Evolutionary conservation across 768 basidiomycete genomes (phyloP), one percentile per base, ranked within the genome.

Genomic region (Neoboletus brunneissimus): DNA sequence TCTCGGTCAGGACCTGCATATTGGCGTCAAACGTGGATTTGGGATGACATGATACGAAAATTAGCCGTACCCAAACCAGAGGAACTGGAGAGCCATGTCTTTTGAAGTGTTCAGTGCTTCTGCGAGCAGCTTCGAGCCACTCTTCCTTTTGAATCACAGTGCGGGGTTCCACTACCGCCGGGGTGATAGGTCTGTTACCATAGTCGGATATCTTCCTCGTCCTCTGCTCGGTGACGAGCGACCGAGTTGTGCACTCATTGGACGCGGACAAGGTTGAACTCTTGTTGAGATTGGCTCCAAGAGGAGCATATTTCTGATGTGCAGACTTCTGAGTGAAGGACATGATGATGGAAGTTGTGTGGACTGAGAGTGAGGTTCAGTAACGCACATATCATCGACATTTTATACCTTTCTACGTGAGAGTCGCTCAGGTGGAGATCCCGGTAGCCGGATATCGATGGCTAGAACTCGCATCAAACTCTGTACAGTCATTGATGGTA

Each of bases 101-200:
- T 47, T 60, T 68, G 48, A 73, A 70, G 22, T 68, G 46, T 45
- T 67, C 59, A 0, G 70, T 72, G 34, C 70, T 73, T 35, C 63
- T 57, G 25, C 68, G 67, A 48, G 72, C 72, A 16, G 64, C 45
- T 4, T 54, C 54, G 46, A 72, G 64, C 70, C 70, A 72, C 22
- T 66, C 64, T 5, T 70, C 67, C 49, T 62, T 69, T 49, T 59
- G 66, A 40, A 62, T 64, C 10, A 54, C 22, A 15, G 56, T n/a
- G n/a, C 61, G 62, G 16, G 62, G 0, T 23, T 65, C 67, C 23
- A 53, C 25, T 0, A 60, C 1, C 16, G 20, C 3, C 0, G 67
- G 67, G 7, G 64, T 68, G 47, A 53, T 35, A 16, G 65, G 56
- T 18, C 65, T 56, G 48, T 53, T 50, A 35, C 64, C 59, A n/a